A percentile compares a stretch with the other conserved stretches of the same genome.
phyloP scores from a whole-genome alignment of 306 rosid species.

The Lathyrus aphaca region DNA sequence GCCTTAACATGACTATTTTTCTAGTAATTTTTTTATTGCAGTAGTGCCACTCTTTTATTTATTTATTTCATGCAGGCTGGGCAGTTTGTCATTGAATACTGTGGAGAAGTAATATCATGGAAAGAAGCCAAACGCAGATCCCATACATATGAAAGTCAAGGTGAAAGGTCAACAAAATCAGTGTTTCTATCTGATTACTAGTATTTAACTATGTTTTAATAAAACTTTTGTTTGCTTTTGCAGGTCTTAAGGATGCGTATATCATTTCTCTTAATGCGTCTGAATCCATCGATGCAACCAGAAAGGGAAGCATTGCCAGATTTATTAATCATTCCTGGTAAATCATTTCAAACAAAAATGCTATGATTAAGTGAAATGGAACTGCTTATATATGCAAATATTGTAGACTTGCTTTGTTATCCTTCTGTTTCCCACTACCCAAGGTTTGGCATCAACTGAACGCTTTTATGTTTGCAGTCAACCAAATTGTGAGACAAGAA shows the following conservation, averaged over 20 bases:
- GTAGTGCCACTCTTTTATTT: slow-evolving; percentile 23
- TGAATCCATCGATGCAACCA: slow-evolving; percentile 94
- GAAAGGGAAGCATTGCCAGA: slow-evolving; percentile 91
- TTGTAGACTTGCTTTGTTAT: slow-evolving; percentile 34
- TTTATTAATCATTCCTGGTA: slow-evolving; percentile 98
- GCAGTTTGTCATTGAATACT: slow-evolving; percentile 83
- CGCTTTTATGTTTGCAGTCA: slow-evolving; percentile 62
- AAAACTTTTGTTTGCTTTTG: slow-evolving; percentile 40
- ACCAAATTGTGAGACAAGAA: slow-evolving; percentile 96
- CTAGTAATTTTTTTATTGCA: slow-evolving; percentile 21
- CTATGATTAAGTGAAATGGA: slow-evolving; percentile 23
- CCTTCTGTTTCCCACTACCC: slow-evolving; percentile 36
- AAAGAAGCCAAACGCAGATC: slow-evolving; percentile 94
- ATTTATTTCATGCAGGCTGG: slow-evolving; percentile 60
- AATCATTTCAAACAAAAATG: slow-evolving; percentile 43
- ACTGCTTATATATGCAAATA: slow-evolving; percentile 21
- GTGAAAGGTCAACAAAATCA: slow-evolving; percentile 45
- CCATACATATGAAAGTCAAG: slow-evolving; percentile 81
- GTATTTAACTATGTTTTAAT: slow-evolving; percentile 32
- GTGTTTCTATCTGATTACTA: slow-evolving; percentile 31
- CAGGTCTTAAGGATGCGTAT: slow-evolving; percentile 92
- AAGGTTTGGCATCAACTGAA: slow-evolving; percentile 44
- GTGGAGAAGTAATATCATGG: slow-evolving; percentile 97
- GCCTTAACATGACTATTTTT: slow-evolving; percentile 12
- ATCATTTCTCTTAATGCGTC: slow-evolving; percentile 87